These are phyloP conservation scores for Pseudopediastrum boryanum DNA, from an alignment of 139 green algal species.

Conservation along the genomic window DNA sequence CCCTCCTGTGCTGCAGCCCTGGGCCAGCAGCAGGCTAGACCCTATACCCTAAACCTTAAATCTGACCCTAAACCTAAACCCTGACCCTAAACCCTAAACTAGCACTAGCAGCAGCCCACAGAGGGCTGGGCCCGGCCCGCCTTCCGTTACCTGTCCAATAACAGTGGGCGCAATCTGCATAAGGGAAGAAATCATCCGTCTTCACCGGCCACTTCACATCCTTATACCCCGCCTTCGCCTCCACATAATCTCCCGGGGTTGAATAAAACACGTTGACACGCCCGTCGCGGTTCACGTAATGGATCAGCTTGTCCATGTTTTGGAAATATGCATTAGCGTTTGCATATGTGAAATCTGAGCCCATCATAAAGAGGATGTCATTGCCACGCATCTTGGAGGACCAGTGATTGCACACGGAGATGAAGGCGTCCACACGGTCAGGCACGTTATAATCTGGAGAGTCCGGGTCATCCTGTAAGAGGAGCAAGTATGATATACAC, in stretches of 20 bases:
- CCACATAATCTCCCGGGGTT: constrained; percentile 73
- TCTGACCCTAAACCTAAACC: too few relatives aligned
- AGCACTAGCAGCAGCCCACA: constrained; percentile 1
- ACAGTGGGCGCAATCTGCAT: constrained; percentile 77
- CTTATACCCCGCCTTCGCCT: constrained; percentile 69
- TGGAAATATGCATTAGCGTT: constrained; percentile 76
- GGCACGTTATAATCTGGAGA: constrained; percentile 82
- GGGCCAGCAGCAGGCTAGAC: too few relatives aligned
- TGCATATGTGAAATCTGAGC: constrained; percentile 82
- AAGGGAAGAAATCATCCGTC: constrained; percentile 92
- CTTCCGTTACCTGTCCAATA: constrained; percentile 83
- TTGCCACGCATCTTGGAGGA: constrained; percentile 44
- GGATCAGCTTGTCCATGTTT: constrained; percentile 79
- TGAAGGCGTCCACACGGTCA: constrained; percentile 77
- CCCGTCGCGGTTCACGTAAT: constrained; percentile 55
- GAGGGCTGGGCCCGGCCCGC: not conserved
- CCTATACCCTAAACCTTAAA: too few relatives aligned
- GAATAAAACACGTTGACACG: constrained; percentile 89
- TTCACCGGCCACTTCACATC: constrained; percentile 67
- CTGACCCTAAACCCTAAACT: too few relatives aligned
- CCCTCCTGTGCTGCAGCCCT: too few relatives aligned
- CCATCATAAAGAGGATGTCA: constrained; percentile 89
- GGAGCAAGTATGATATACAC: not conserved
- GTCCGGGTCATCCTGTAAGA: constrained; percentile 71
- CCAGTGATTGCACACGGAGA: constrained; percentile 43